phyloP scores from a whole-genome alignment of 225 moss, liverwort and hornwort species.

The Pleurozium schreberi region DNA sequence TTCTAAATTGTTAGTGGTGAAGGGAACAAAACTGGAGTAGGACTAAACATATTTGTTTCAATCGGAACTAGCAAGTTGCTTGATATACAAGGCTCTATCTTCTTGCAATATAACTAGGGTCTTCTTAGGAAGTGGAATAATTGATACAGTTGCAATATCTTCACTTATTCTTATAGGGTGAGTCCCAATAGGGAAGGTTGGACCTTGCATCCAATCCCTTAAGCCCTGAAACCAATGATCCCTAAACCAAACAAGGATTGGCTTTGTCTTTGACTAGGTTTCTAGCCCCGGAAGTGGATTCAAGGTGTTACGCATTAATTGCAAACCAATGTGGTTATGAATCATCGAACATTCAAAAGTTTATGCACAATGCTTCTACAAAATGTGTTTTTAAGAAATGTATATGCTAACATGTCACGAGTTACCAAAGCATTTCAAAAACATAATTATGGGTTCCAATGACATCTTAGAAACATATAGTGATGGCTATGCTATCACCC shows the following conservation, averaged over 20 bases:
- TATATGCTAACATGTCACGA: too few species aligned
- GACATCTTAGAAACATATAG: too few species aligned
- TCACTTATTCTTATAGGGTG: too few species aligned
- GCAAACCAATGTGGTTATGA: too few species aligned
- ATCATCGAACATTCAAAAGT: not conserved
- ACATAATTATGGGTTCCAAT: too few species aligned
- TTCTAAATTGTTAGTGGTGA: not conserved
- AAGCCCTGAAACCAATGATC: too few species aligned
- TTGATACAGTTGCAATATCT: not conserved
- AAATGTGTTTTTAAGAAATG: too few species aligned
- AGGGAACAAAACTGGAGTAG: fast-evolving
- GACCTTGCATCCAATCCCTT: not conserved
- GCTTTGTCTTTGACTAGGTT: not conserved
- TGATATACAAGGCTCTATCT: fast-evolving
- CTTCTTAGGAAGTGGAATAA: not conserved
- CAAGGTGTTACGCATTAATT: not conserved
- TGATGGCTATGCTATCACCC: too few species aligned
- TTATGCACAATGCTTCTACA: not conserved
- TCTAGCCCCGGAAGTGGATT: not conserved
- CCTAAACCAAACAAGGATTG: not conserved
- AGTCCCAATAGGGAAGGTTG: not conserved
- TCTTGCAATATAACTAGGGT: not conserved
- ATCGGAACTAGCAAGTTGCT: fast-evolving
- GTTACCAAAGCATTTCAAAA: too few species aligned
- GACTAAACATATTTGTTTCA: not conserved